Base-by-base conservation (phyloP, 768 basidiomycete genomes). In the Boletus coccyginus region DNA sequence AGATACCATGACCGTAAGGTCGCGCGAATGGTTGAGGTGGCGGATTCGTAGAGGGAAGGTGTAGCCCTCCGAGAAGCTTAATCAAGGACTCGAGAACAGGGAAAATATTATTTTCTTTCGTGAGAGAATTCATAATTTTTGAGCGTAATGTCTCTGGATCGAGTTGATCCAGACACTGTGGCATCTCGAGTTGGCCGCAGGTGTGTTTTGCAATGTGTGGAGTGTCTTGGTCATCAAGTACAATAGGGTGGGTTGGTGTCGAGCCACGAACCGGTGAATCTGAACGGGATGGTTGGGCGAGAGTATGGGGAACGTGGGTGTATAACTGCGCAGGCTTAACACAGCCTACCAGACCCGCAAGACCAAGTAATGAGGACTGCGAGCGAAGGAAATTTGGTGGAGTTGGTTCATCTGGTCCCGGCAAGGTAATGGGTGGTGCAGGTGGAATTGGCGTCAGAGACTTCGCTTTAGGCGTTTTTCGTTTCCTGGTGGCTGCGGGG, bases 311-410 rank as follows among this genome's bases (percentile, higher is more conserved):
- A 38, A 19, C 36, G n/a, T 58, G 58, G 29, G 55, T 49, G 38
- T 64, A 45, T 19, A 71, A 36, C 7, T 51, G 63, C 29, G 81
- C 74, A 27, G 88, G 84, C 51, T 83, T 85, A 24, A 91, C 75
- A 5, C 82, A 81, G 39, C 81, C 83, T 19, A 92, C 82, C 41
- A 87, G 71, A 36, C 90, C 90, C 12, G 90, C 90, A 17, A 79
- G 77, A 10, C 90, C 90, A 9, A 92, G 77, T 3, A 92, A 74
- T 1, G 85, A 84, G 35, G 83, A 76, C 67, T 91, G 89, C 60
- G 81, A 90, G 32, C 90, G 85, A 49, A 92, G 72, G 54, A 90
- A 88, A 67, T 90, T 83, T 9, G 81, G 71, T 17, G 89, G 90
- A 16, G 77, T 72, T 2, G 85, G 86, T 41, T 75, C 79, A 47